phyloP scores from a whole-genome alignment of 2,329 filamentous ascomycete genomes.

The Fusarium abutilonis region DNA sequence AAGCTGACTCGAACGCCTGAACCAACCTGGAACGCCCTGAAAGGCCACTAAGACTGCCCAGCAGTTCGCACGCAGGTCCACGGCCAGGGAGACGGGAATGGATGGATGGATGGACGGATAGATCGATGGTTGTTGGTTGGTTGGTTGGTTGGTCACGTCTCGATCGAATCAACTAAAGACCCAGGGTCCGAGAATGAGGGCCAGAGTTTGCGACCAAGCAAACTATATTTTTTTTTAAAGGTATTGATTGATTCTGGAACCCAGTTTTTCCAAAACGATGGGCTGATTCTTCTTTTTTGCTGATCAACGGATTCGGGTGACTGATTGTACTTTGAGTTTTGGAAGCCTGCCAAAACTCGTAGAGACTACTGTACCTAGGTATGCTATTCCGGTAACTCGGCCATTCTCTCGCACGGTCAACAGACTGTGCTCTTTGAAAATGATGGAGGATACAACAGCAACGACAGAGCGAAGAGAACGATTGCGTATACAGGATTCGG shows the following conservation, averaged over 20 bases:
- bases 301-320: conserved; percentile 11
- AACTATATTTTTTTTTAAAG: background rate
- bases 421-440: conserved; percentile 17
- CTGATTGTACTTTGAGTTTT: conserved; percentile 12
- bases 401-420: conserved; percentile 5
- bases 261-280: background rate
- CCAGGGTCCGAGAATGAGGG: conserved; percentile 28
- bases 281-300: background rate
- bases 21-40: conserved; percentile 16
- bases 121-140: background rate
- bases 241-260: conserved; percentile 21
- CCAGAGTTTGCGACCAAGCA: conserved; percentile 3
- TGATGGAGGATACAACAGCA: conserved; percentile 7
- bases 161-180: background rate
- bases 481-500: conserved; percentile 16
- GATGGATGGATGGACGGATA: background rate
- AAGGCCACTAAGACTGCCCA: conserved; percentile 18
- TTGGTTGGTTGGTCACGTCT: conserved; percentile 13
- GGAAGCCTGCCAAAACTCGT: conserved; percentile 13
- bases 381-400: conserved; percentile 3
- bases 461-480: conserved; percentile 11
- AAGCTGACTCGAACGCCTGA: conserved; percentile 43
- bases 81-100: conserved; percentile 41
- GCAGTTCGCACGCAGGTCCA: conserved; percentile 33
- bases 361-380: background rate